Conservation (phyloP, 139 green algal genomes). For the Protoeuglena noctilucae region DNA sequence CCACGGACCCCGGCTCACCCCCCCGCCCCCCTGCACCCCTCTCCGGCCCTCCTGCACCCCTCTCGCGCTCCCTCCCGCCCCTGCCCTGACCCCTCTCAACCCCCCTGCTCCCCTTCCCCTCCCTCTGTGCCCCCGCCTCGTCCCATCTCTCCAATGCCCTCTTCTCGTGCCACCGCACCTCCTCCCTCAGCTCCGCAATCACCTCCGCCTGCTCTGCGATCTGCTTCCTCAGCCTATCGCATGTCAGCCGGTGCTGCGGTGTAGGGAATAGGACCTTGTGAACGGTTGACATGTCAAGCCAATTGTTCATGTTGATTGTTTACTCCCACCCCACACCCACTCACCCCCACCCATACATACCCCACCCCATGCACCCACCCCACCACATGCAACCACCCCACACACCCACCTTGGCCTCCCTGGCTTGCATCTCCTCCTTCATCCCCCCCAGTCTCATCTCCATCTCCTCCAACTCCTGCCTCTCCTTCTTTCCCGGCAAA, state of each 20-base stretch:
- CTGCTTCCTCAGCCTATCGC: slow-evolving; percentile 58
- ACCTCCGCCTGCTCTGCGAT: slow-evolving; percentile 50
- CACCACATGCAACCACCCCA: slow-evolving; percentile 15
- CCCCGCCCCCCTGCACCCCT: neutral
- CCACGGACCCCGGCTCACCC: neutral
- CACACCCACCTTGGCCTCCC: slow-evolving; percentile 2
- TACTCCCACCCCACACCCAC: too few species aligned
- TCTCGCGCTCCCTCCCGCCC: too few species aligned
- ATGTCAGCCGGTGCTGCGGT: slow-evolving; percentile 54
- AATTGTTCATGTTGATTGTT: too few species aligned
- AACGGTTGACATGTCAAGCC: too few species aligned
- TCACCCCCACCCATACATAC: slow-evolving; percentile 22
- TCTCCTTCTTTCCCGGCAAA: slow-evolving; percentile 64
- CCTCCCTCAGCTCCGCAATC: slow-evolving; percentile 45
- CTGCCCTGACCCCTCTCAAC: neutral
- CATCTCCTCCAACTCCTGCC: slow-evolving; percentile 28
- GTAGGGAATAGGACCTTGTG: too few species aligned
- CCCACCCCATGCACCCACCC: slow-evolving; percentile 44
- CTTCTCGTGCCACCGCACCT: slow-evolving; percentile 51
- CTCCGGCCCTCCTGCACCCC: neutral
- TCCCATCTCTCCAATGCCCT: slow-evolving; percentile 29
- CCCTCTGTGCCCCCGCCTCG: neutral
- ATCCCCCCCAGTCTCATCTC: slow-evolving; percentile 11
- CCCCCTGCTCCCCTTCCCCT: neutral
- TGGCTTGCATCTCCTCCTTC: neutral